Evolutionary conservation across 169 alveolate genomes (phyloP).

Genomic region (Cryptosporidium baileyi): DNA sequence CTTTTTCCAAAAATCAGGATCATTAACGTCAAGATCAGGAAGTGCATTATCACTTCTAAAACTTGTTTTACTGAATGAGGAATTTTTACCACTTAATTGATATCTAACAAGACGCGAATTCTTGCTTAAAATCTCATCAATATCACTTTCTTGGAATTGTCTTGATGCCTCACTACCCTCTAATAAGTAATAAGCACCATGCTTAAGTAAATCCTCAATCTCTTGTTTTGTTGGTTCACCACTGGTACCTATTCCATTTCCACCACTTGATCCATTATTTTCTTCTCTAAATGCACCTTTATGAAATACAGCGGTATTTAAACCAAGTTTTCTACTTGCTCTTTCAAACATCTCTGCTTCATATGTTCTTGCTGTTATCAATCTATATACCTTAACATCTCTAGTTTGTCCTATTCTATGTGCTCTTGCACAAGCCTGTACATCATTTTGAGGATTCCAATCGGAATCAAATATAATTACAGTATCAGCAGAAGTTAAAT

Average conservation of each 20-base stretch:
- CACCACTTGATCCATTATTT: conserved; percentile 7
- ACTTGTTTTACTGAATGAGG: conserved; percentile 79
- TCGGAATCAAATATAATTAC: conserved; percentile 93
- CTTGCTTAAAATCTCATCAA: conserved; percentile 82
- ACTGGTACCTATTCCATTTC: conserved; percentile 66
- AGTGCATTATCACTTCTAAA: conserved; percentile 82
- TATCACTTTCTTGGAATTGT: conserved; percentile 80
- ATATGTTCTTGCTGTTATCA: conserved; percentile 89
- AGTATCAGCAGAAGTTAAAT: conserved; percentile 91
- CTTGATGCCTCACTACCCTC: conserved; percentile 81
- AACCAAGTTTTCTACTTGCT: conserved; percentile 89
- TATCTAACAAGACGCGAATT: conserved; percentile 79
- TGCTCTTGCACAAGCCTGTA: conserved; percentile 94
- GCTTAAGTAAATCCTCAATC: conserved; percentile 85
- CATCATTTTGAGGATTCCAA: conserved; percentile 94
- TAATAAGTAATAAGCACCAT: conserved; percentile 87
- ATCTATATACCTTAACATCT: conserved; percentile 89
- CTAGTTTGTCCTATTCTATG: conserved; percentile 92
- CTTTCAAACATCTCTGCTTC: conserved; percentile 93
- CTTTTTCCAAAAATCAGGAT: conserved; percentile 86
- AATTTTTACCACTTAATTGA: conserved; percentile 79
- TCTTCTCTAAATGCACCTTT: conserved; percentile 83
- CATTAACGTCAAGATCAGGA: conserved; percentile 79
- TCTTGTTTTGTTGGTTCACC: conserved; percentile 78
- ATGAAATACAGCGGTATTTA: conserved; percentile 89